phyloP scores from a whole-genome alignment of 768 basidiomycete species.

The Saitozyma podzolica region DNA sequence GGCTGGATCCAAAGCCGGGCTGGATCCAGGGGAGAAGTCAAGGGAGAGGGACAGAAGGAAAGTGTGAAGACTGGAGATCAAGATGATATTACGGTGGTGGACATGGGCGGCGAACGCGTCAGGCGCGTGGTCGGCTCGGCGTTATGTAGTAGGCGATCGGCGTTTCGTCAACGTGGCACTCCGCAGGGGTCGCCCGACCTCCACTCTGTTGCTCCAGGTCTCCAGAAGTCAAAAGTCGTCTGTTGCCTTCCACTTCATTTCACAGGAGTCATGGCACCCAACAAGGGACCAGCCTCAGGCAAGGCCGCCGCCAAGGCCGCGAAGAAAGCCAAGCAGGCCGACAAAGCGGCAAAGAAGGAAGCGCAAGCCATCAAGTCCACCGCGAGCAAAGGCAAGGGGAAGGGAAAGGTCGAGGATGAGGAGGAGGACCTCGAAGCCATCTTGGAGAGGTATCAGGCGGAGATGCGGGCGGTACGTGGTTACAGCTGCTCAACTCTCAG shows the following conservation, averaged over 20 bases:
- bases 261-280: constrained; percentile 9
- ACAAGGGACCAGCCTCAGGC: constrained; percentile 5
- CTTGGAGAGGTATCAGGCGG: constrained; percentile 61
- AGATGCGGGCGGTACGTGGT: constrained; percentile 1
- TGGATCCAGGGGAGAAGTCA: no score
- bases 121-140: no score
- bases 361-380: constrained; percentile 9
- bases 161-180: no score
- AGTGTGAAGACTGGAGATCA: no score
- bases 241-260: background rate
- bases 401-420: constrained; percentile 23
- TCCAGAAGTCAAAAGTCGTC: no score
- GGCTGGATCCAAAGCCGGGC: no score
- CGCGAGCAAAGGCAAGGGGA: constrained; percentile 22
- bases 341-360: constrained; percentile 22
- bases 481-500: constrained; percentile 1
- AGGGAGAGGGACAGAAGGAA: no score
- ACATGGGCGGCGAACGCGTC: no score
- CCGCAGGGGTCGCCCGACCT: no score
- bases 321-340: constrained; percentile 25
- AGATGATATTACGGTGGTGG: no score
- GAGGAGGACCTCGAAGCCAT: constrained; percentile 66
- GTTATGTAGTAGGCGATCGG: no score
- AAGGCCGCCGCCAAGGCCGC: constrained; percentile 20
- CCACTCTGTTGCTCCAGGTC: no score